Base-by-base conservation (phyloP, 768 basidiomycete genomes). In the Mycena leptocephala region DNA sequence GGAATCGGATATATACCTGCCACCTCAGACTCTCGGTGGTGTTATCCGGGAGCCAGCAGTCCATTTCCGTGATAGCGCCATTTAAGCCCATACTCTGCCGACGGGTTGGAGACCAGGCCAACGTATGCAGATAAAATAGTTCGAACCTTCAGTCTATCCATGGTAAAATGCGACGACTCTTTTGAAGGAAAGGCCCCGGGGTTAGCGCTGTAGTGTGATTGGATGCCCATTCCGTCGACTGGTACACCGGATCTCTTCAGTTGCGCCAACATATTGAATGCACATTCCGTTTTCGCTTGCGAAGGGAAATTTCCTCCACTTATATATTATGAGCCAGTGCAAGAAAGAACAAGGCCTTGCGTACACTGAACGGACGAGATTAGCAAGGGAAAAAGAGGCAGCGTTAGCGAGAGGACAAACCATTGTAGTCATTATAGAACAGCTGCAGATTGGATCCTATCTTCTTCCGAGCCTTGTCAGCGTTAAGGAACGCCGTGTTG, bases 401-500 rank as follows among this genome's bases (percentile, higher is more conserved):
- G n/a, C n/a, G 71, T 7, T 66, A 4, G 26, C 5, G 20, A 53
- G 16, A 11, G 46, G 8, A 61, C 76, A 9, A 22, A 75, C 76
- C 74, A 30, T 78, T 78, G 56, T 78, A 78, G 26, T 78, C 77
- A 39, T 78, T 78, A 26, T 68, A 67, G 43, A 78, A 78, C 58
- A 78, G 51, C 33, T 72, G 43, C 32, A 78, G 0, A 14, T 28
- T 35, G 43, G 77, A 78, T 4, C 58, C 66, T 5, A 78, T 75
- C 16, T 72, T 75, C 41, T 78, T 72, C 28, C 77, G 37, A 20
- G 77, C 77, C 24, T 72, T 67, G 58, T 72, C 70, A 2, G 77
- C 77, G 64, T n/a, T 72, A 53, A 78, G 63, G 37, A 78, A 68
- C 22, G 77, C 77, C 3, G 77, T 78, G 30, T 75, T 75, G 32